Percentiles rank a stretch among this genome's conserved stretches.
phyloP scores from a whole-genome alignment of 2,329 filamentous ascomycete species.

The Cladosporium phlei region DNA sequence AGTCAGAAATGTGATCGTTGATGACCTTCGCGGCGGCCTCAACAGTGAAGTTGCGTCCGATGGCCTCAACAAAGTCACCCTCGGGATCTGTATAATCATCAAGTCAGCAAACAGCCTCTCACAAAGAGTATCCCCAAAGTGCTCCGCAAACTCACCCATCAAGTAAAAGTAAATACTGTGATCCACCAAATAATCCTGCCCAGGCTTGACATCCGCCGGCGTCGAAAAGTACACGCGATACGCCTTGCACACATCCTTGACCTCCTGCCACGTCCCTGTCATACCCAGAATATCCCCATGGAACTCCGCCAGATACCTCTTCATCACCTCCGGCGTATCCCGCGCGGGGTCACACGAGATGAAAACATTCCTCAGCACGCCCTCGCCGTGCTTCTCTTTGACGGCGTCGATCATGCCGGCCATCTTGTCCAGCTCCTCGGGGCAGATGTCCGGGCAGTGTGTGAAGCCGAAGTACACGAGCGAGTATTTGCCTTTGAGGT shows the following conservation, averaged over 20 bases:
- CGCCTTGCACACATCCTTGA: constrained; percentile 90
- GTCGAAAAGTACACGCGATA: constrained; percentile 98
- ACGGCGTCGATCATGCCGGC: constrained; percentile 81
- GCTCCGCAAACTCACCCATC: constrained; percentile 59
- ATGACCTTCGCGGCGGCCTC: constrained; percentile 81
- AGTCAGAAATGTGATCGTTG: constrained; percentile 75
- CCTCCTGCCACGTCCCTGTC: constrained; percentile 88
- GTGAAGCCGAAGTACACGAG: constrained; percentile 97
- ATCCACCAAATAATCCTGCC: constrained; percentile 95
- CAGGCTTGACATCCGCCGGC: constrained; percentile 78
- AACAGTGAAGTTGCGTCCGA: constrained; percentile 90
- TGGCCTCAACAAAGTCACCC: constrained; percentile 94
- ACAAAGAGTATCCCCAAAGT: not conserved
- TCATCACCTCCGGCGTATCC: constrained; percentile 79
- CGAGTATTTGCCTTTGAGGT: constrained; percentile 81
- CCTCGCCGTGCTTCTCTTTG: constrained; percentile 41
- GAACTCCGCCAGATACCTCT: constrained; percentile 85
- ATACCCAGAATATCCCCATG: constrained; percentile 80
- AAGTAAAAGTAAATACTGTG: constrained; percentile 99
- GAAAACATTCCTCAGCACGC: constrained; percentile 70
- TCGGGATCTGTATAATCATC: constrained; percentile 68
- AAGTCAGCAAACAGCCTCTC: not conserved
- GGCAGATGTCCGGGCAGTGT: constrained; percentile 97
- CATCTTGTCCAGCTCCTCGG: constrained; percentile 99
- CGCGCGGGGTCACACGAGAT: constrained; percentile 93